These are phyloP conservation scores for Asterochloris sp. DNA, from an alignment of 139 green algal species.

Conservation along the genomic window DNA sequence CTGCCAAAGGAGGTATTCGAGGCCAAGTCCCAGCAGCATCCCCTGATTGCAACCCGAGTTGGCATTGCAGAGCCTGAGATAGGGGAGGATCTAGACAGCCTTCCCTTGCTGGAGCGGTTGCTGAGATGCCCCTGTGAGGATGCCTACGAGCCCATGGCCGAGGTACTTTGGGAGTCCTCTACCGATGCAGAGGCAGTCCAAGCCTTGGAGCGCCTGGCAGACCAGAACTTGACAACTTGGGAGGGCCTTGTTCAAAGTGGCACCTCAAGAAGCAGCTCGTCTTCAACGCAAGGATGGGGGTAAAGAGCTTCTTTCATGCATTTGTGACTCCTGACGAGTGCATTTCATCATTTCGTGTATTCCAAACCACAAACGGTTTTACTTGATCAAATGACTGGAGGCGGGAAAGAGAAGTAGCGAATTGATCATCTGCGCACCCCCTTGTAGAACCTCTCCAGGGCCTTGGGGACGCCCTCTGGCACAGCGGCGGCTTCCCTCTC, in stretches of 20 bases:
- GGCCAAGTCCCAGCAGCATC: conserved; percentile 31
- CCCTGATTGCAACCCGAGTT: conserved; percentile 61
- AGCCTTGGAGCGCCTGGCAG: conserved; percentile 39
- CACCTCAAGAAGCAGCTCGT: no score
- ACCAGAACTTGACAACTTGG: conserved; percentile 43
- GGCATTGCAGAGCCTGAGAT: conserved; percentile 40
- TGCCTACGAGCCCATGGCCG: conserved; percentile 58
- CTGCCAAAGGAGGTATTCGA: conserved; percentile 58
- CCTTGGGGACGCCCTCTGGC: conserved; percentile 49
- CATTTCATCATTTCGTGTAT: no score
- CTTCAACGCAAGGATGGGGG: no score
- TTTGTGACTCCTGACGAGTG: no score
- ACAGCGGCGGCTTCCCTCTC: conserved; percentile 17
- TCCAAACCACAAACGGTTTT: no score
- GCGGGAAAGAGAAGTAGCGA: no score
- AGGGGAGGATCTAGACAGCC: conserved; percentile 50
- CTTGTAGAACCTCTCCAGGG: conserved; percentile 68
- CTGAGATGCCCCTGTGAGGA: conserved; percentile 62
- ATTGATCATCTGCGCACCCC: neutral
- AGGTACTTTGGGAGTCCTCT: conserved; percentile 59
- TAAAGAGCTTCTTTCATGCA: no score
- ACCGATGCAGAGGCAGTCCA: conserved; percentile 49
- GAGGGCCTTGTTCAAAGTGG: conserved; percentile 24
- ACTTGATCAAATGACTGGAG: no score
- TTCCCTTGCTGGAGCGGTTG: conserved; percentile 68